Evolutionary conservation across 2,329 filamentous ascomycete genomes (phyloP).

Genomic region (Fusarium continuum): DNA sequence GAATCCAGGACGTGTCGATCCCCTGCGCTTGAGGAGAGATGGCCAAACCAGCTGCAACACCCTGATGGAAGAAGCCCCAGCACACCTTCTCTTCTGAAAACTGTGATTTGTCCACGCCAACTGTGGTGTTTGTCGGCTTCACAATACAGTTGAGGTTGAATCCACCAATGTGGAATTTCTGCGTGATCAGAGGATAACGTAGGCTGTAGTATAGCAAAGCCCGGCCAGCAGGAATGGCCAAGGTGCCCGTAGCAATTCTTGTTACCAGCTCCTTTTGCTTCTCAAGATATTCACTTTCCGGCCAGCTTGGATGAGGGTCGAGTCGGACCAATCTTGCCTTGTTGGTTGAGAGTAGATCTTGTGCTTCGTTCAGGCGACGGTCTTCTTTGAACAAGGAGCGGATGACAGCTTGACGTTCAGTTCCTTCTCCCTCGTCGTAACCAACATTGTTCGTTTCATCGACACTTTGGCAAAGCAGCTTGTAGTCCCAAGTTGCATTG

Average conservation of each 20-base stretch:
- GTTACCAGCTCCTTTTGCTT: constrained; percentile 92
- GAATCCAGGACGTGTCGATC: constrained; percentile 98
- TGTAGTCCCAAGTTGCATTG: constrained; percentile 76
- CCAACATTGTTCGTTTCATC: constrained; percentile 68
- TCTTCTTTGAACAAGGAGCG: constrained; percentile 91
- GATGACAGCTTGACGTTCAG: constrained; percentile 84
- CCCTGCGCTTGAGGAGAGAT: constrained; percentile 90
- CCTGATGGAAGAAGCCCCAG: constrained; percentile 98
- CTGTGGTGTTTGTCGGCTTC: constrained; percentile 89
- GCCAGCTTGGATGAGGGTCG: constrained; percentile 77
- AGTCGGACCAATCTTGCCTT: constrained; percentile 83
- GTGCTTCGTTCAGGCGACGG: constrained; percentile 86
- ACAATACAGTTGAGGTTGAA: constrained; percentile 94
- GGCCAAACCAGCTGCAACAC: constrained; percentile 89
- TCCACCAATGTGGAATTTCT: constrained; percentile 87
- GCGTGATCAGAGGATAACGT: constrained; percentile 87
- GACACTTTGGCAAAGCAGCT: constrained; percentile 75
- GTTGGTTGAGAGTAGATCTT: constrained; percentile 83
- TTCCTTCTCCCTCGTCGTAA: constrained; percentile 82
- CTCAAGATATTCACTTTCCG: constrained; percentile 87
- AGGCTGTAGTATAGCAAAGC: constrained; percentile 89
- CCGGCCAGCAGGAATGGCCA: constrained; percentile 88
- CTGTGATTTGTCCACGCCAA: constrained; percentile 87
- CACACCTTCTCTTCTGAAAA: constrained; percentile 97
- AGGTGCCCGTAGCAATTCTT: constrained; percentile 83